Evolutionary conservation across 2,329 filamentous ascomycete species (phyloP).

Genomic region (Lachnellula hyalina): DNA sequence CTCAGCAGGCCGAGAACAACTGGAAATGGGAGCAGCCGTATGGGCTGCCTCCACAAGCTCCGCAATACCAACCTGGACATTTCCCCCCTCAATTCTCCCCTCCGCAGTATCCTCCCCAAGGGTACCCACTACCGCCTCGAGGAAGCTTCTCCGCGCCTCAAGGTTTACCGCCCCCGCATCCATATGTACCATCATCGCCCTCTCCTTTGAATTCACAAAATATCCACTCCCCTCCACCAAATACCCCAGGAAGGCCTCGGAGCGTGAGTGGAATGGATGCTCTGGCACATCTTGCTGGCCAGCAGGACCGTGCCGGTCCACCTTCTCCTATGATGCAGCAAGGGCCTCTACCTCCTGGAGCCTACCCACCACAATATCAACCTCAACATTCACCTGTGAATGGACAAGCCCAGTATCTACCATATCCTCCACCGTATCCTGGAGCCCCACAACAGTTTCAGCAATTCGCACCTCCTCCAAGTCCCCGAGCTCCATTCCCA

Average conservation of each 20-base stretch:
- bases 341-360: constrained; percentile 11
- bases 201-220: constrained; percentile 24
- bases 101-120: constrained; percentile 9
- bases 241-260: constrained; percentile 13
- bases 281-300: constrained; percentile 29
- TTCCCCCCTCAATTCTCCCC: background rate
- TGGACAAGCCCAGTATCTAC: constrained; percentile 20
- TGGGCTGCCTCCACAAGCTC: constrained; percentile 14
- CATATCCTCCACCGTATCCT: constrained; percentile 16
- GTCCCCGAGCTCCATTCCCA: constrained; percentile 20
- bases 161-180: constrained; percentile 23
- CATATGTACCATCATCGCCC: constrained; percentile 30
- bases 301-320: constrained; percentile 28
- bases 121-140: constrained; percentile 5
- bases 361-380: constrained; percentile 16
- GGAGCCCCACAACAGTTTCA: constrained; percentile 12
- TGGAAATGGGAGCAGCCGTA: constrained; percentile 28
- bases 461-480: constrained; percentile 16
- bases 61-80: constrained; percentile 9
- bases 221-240: constrained; percentile 25
- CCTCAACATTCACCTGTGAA: constrained; percentile 18
- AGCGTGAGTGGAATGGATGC: constrained; percentile 25
- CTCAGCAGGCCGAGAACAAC: constrained; percentile 10
- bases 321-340: constrained; percentile 26
- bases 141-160: constrained; percentile 26